Base-by-base conservation (phyloP, 78 protist species). In the Chrysochromulina tobinii region DNA sequence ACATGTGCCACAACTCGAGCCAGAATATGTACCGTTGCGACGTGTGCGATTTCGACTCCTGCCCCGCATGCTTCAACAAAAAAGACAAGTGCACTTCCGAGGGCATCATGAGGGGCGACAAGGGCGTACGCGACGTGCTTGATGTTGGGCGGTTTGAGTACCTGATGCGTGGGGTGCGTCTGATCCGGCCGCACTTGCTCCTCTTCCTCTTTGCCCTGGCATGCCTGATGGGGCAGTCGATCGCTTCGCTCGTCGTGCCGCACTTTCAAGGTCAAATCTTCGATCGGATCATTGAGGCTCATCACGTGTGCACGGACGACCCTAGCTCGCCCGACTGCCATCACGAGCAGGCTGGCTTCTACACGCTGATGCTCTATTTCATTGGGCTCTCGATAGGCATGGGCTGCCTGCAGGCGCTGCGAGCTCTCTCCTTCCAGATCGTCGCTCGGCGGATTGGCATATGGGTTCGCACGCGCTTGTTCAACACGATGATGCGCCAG, bases 11-110 rank as follows among this genome's bases (percentile, higher is more conserved):
- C 58, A 75, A 27, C 57, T 1, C 4, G 58, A 50, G 25, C 27
- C 15, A 4, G 25, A 54, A 75, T 17, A 7, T 59, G 59, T 84
- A 59, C 89, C 55, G 55, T 27, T 84, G 89, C 72, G 2, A 2
- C 25, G 0, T n/a, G 48, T 84, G 89, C 72, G 72, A 59, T 72
- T 84, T 38, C 48, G 89, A 84, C 89, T n/a, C 27, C 15, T 84
- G 89, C 89, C 67, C 67, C 14, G 68, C 48, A 7, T 84, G 89
- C 72, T 84, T 59, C 73, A 38, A 58, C 73, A 58, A 61, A n/a
- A 84, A 84, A 55, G 89, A 61, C 89, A 38, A 51, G 61, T 11
- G 23, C 38, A 61, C 72, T 23, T 14, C 48, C 14, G 89, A 84
- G 89, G 89, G 89, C 20, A 14, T 59, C 48, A 12, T 84, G 68